Conservation (phyloP, 768 basidiomycete species). For the Auricularia auricula-judae region DNA sequence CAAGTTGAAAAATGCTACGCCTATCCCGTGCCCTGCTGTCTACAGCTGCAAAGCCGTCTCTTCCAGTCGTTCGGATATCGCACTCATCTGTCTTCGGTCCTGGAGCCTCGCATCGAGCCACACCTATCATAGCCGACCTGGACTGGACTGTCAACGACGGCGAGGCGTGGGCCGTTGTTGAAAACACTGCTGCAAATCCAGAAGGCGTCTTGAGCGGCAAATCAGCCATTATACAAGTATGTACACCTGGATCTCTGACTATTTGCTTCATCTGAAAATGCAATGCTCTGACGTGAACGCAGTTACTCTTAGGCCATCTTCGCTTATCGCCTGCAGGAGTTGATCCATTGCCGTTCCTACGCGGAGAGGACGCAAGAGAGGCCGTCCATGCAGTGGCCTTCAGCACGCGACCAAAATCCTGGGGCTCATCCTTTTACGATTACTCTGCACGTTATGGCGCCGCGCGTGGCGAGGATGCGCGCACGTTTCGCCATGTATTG, state of each 20-base stretch:
- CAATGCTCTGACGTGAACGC: neutral
- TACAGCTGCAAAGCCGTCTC: neutral
- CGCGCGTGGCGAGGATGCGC: constrained; percentile 70
- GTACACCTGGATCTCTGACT: constrained; percentile 5
- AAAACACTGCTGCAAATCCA: constrained; percentile 35
- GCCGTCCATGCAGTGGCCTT: constrained; percentile 54
- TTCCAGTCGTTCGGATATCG: constrained; percentile 8
- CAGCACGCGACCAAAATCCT: constrained; percentile 43
- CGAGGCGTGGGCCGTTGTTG: constrained; percentile 69
- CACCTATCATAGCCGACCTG: constrained; percentile 41
- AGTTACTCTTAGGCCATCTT: constrained; percentile 52
- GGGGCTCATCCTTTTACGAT: constrained; percentile 76
- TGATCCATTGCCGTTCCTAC: constrained; percentile 57
- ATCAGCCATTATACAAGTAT: constrained; percentile 52
- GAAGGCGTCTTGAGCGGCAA: constrained; percentile 31
- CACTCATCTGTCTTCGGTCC: constrained; percentile 6
- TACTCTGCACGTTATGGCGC: constrained; percentile 89
- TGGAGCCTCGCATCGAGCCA: constrained; percentile 19
- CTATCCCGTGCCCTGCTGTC: neutral
- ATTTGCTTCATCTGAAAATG: too few species aligned
- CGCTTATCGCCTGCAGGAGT: constrained; percentile 62
- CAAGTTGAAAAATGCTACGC: neutral
- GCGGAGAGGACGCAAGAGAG: constrained; percentile 34
- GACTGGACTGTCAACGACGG: constrained; percentile 49
- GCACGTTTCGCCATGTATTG: constrained; percentile 65